These are phyloP conservation scores for Exophiala dermatitidis DNA, from an alignment of 2,329 filamentous ascomycete genomes.

Conservation along the genomic window DNA sequence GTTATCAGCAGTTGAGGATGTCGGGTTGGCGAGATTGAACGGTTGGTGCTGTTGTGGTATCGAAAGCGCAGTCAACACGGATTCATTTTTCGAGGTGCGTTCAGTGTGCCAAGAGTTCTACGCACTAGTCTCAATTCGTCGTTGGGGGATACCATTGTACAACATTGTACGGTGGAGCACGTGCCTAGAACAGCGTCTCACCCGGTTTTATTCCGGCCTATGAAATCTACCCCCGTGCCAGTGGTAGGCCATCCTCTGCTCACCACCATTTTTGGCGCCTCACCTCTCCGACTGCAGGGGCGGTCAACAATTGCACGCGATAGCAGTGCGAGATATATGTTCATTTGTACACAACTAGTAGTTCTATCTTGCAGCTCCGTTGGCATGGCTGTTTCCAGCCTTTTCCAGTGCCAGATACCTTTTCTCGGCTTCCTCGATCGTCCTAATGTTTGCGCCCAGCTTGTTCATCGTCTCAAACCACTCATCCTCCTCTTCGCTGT, in stretches of 20 bases:
- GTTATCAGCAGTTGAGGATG: conserved; percentile 34
- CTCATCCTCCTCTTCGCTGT: conserved; percentile 84
- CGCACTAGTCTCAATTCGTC: not conserved
- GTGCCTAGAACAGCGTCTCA: too few species aligned
- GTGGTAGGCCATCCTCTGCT: too few species aligned
- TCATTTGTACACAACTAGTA: not conserved
- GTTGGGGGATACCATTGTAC: too few species aligned
- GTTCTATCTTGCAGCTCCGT: conserved; percentile 17
- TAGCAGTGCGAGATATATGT: not conserved
- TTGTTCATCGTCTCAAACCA: conserved; percentile 98
- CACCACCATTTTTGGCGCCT: too few species aligned
- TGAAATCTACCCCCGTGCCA: too few species aligned
- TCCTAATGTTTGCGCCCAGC: conserved; percentile 79
- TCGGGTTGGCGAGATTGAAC: conserved; percentile 22
- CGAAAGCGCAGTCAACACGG: not conserved
- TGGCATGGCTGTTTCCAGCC: conserved; percentile 14
- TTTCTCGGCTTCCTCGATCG: conserved; percentile 76
- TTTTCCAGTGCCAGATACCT: conserved; percentile 47
- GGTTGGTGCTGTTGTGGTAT: not conserved
- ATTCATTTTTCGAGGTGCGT: conserved; percentile 5
- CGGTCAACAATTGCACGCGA: not conserved
- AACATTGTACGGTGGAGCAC: not conserved
- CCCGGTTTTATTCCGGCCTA: too few species aligned
- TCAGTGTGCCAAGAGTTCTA: not conserved
- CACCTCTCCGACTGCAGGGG: too few species aligned